Percentiles rank a stretch among this genome's conserved stretches.
Conservation (phyloP, 805 yeast genomes). For the Sugiyamaella marilandica region DNA sequence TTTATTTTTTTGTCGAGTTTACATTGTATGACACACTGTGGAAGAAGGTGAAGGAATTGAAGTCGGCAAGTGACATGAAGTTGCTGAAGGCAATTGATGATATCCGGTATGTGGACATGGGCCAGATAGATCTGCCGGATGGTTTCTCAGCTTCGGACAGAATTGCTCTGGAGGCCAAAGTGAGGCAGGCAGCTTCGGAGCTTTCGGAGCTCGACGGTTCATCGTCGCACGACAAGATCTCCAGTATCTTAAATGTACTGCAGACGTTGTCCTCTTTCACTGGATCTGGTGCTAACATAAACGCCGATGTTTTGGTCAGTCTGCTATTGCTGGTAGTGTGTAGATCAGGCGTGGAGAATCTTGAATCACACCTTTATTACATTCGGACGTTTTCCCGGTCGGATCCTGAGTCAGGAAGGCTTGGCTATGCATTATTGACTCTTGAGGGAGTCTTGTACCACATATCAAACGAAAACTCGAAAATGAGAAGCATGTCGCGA, state of each 20-base stretch:
- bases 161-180: slow-evolving; percentile 39
- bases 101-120: slow-evolving; percentile 34
- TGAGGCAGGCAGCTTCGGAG: slow-evolving; percentile 47
- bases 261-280: slow-evolving; percentile 34
- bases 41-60: slow-evolving; percentile 39
- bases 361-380: slow-evolving; percentile 63
- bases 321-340: slow-evolving; percentile 66
- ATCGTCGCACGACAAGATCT: slow-evolving; percentile 28
- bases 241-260: slow-evolving; percentile 46
- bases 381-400: slow-evolving; percentile 54
- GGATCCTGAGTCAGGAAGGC: slow-evolving; percentile 51
- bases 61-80: slow-evolving; percentile 25
- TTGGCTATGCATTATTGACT: slow-evolving; percentile 77
- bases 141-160: slow-evolving; percentile 25
- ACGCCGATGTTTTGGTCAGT: slow-evolving; percentile 79
- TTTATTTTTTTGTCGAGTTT: slow-evolving; percentile 68
- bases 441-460: slow-evolving; percentile 76
- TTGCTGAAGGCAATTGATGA: slow-evolving; percentile 25
- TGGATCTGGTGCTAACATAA: slow-evolving; percentile 37
- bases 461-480: slow-evolving; percentile 41
- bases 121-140: slow-evolving; percentile 41
- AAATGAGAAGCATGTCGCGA: slow-evolving; percentile 40
- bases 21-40: slow-evolving; percentile 65
- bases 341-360: slow-evolving; percentile 51
- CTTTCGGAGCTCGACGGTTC: slow-evolving; percentile 42